phyloP scores from a whole-genome alignment of 768 basidiomycete species.

The Phlegmacium glaucopus region DNA sequence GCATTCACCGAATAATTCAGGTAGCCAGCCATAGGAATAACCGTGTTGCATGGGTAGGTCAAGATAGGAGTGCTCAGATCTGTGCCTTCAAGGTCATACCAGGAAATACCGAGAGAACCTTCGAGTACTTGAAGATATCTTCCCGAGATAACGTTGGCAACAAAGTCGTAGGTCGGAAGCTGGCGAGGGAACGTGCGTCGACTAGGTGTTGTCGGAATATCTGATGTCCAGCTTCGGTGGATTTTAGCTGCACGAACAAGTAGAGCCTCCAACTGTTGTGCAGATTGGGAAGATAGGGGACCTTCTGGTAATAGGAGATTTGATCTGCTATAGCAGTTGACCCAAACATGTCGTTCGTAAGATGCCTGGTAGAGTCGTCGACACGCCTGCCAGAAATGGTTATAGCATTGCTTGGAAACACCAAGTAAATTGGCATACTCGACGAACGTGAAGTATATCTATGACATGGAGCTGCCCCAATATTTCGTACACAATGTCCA shows the following conservation, averaged over 20 bases:
- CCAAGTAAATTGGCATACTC: constrained; percentile 9
- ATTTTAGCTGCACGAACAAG: constrained; percentile 18
- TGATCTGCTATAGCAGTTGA: constrained; percentile 13
- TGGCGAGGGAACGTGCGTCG: constrained; percentile 14
- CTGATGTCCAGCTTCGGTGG: constrained; percentile 14
- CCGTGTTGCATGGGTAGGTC: constrained; percentile 15
- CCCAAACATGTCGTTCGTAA: constrained; percentile 19
- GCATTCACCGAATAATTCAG: constrained; percentile 18
- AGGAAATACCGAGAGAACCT: constrained; percentile 12
- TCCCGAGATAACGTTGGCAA: constrained; percentile 18
- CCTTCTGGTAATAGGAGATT: constrained; percentile 16
- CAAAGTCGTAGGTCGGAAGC: constrained; percentile 20
- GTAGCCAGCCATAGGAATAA: constrained; percentile 13
- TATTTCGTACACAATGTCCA: constrained; percentile 21
- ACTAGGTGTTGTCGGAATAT: constrained; percentile 2
- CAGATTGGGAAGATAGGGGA: constrained; percentile 11
- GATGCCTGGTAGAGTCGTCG: constrained; percentile 11
- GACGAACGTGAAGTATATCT: constrained; percentile 17
- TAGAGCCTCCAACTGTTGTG: constrained; percentile 13
- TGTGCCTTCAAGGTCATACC: constrained; percentile 21
- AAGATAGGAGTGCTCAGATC: constrained; percentile 14
- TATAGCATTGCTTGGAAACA: not conserved
- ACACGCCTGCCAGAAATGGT: constrained; percentile 12
- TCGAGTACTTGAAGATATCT: constrained; percentile 21
- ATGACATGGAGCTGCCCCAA: constrained; percentile 12